Conservation (phyloP, 139 green algal genomes). For the Chloropicon primus region DNA sequence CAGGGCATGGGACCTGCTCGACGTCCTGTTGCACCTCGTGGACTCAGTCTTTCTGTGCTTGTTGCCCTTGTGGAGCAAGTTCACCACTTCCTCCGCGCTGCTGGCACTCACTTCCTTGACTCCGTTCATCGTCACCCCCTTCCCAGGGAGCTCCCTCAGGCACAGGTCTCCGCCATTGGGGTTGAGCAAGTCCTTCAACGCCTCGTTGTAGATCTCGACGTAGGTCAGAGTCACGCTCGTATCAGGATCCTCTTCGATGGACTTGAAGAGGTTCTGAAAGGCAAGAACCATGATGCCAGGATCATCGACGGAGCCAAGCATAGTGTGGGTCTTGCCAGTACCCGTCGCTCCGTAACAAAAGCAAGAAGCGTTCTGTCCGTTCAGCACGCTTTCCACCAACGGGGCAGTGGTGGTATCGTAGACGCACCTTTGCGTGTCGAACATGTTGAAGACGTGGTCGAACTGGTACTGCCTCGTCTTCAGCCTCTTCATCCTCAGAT, state of each 20-base stretch:
- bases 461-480: background rate
- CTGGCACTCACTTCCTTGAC: background rate
- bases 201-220: background rate
- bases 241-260: background rate
- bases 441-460: background rate
- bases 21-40: slow-evolving; percentile 53
- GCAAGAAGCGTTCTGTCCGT: background rate
- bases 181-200: background rate
- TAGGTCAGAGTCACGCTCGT: background rate
- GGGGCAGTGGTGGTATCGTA: background rate
- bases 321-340: slow-evolving; percentile 18
- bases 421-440: background rate
- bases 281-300: slow-evolving; percentile 17
- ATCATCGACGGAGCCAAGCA: slow-evolving; percentile 9
- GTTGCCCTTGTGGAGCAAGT: slow-evolving; percentile 54
- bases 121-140: background rate
- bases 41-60: slow-evolving; percentile 47
- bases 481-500: background rate
- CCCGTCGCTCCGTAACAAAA: slow-evolving; percentile 18
- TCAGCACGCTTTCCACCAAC: background rate
- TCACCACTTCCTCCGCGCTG: background rate
- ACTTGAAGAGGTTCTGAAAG: slow-evolving; percentile 11
- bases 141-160: background rate
- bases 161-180: background rate
- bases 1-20: slow-evolving; percentile 49